phyloP scores from a whole-genome alignment of 768 basidiomycete genomes.

The Suillus ampliporus region DNA sequence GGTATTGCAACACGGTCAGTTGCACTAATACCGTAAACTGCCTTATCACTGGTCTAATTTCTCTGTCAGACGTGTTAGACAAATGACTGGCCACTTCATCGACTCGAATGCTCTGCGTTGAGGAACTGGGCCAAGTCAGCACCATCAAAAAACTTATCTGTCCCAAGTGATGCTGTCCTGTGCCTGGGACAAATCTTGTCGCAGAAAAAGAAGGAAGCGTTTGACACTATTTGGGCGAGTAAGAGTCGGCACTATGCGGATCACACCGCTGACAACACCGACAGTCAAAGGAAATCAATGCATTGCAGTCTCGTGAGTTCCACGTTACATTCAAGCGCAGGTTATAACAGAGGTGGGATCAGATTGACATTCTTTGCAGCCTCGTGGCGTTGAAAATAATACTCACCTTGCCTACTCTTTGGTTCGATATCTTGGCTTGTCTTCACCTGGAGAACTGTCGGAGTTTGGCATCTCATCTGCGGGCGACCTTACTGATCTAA shows the following conservation, averaged over 20 bases:
- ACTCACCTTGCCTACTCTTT: slow-evolving; percentile 77
- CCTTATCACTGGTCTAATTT: slow-evolving; percentile 1
- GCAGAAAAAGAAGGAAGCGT: slow-evolving; percentile 60
- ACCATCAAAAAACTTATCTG: slow-evolving; percentile 48
- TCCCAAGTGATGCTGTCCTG: slow-evolving; percentile 81
- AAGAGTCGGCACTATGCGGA: not conserved
- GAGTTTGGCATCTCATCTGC: slow-evolving; percentile 61
- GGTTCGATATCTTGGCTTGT: slow-evolving; percentile 69
- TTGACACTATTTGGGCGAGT: slow-evolving; percentile 62
- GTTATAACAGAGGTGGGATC: slow-evolving; percentile 9
- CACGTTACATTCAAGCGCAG: not conserved
- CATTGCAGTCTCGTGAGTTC: slow-evolving; percentile 78
- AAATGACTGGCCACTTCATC: slow-evolving; percentile 76
- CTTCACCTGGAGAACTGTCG: slow-evolving; percentile 62
- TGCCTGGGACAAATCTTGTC: slow-evolving; percentile 80
- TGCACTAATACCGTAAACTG: slow-evolving; percentile 2
- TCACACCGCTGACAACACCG: slow-evolving; percentile 5
- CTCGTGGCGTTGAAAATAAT: slow-evolving; percentile 57
- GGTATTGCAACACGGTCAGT: slow-evolving; percentile 80
- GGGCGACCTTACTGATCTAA: slow-evolving; percentile 68
- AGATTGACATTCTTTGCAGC: slow-evolving; percentile 65
- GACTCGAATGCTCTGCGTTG: slow-evolving; percentile 77
- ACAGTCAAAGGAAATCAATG: slow-evolving; percentile 67
- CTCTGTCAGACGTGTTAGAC: slow-evolving; percentile 66
- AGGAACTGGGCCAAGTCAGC: slow-evolving; percentile 59